Evolutionary conservation across 148 eudicot species (phyloP).

Genomic region (Camellia granthamiana): DNA sequence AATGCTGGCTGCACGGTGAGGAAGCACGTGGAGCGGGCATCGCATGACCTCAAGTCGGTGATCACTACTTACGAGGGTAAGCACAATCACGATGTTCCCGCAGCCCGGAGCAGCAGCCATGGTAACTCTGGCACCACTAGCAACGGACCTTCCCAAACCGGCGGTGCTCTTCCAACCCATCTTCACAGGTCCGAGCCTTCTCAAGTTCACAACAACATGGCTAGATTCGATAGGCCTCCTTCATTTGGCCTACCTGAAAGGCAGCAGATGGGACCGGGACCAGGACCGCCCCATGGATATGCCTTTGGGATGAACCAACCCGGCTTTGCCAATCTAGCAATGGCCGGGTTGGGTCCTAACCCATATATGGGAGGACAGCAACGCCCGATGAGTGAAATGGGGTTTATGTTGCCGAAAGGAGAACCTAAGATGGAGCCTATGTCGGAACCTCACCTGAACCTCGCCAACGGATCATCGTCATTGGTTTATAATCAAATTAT

Average conservation of each 20-base stretch:
- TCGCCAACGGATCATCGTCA: constrained; percentile 27
- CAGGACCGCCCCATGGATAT: constrained; percentile 26
- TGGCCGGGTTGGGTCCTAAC: constrained; percentile 31
- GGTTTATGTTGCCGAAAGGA: constrained; percentile 37
- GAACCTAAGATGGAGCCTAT: constrained; percentile 48
- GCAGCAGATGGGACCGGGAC: constrained; percentile 26
- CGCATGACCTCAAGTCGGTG: constrained; percentile 61
- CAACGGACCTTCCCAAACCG: constrained; percentile 21
- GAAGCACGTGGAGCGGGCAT: constrained; percentile 70
- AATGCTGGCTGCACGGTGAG: constrained; percentile 57
- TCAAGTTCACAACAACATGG: constrained; percentile 33
- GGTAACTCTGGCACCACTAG: constrained; percentile 21
- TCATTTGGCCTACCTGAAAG: constrained; percentile 26
- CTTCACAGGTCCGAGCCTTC: constrained; percentile 36
- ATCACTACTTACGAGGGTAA: constrained; percentile 69
- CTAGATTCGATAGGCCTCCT: constrained; percentile 34
- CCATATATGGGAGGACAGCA: constrained; percentile 26
- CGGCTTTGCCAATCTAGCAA: constrained; percentile 31
- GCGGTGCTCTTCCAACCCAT: constrained; percentile 18
- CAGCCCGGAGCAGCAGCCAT: constrained; percentile 60
- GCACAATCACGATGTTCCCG: constrained; percentile 70
- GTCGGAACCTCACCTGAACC: constrained; percentile 32
- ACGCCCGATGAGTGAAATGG: constrained; percentile 31
- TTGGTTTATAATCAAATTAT: constrained; percentile 42
- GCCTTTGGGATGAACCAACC: constrained; percentile 41